Percentiles rank a stretch among this genome's conserved stretches.
These are phyloP conservation scores for Trichoderma sp. DNA, from an alignment of 2,329 filamentous ascomycete species.

Conservation along the genomic window DNA sequence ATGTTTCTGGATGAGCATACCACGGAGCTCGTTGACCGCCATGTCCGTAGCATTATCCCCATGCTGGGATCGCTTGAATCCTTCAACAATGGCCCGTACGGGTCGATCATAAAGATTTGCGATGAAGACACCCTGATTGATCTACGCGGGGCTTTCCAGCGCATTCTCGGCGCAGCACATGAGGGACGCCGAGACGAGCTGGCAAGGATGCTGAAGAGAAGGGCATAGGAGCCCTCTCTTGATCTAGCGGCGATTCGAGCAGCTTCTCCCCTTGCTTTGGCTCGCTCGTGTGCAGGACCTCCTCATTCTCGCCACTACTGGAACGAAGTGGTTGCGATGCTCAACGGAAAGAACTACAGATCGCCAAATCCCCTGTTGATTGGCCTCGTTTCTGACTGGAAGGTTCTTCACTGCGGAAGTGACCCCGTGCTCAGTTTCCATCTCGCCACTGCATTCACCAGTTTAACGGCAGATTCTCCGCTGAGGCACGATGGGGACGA, in stretches of 20 bases:
- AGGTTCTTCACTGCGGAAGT: slow-evolving; percentile 50
- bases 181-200: slow-evolving; percentile 29
- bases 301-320: slow-evolving; percentile 40
- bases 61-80: slow-evolving; percentile 43
- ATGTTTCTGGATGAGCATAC: slow-evolving; percentile 48
- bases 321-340: slow-evolving; percentile 40
- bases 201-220: slow-evolving; percentile 31
- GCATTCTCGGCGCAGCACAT: slow-evolving; percentile 32
- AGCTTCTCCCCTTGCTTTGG: slow-evolving; percentile 42
- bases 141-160: slow-evolving; percentile 45
- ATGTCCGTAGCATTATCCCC: slow-evolving; percentile 48
- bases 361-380: slow-evolving; percentile 53
- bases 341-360: slow-evolving; percentile 26
- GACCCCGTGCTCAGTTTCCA: slow-evolving; percentile 61
- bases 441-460: slow-evolving; percentile 51
- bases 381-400: slow-evolving; percentile 39
- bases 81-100: slow-evolving; percentile 53
- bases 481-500: slow-evolving; percentile 35
- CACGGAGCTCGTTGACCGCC: slow-evolving; percentile 43
- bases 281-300: slow-evolving; percentile 33
- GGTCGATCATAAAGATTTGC: slow-evolving; percentile 50
- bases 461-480: slow-evolving; percentile 45
- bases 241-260: slow-evolving; percentile 43
- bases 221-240: slow-evolving; percentile 31
- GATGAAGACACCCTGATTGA: slow-evolving; percentile 50